A percentile compares a stretch with the other conserved stretches of the same genome.
phyloP scores from a whole-genome alignment of 2,329 filamentous ascomycete genomes.

The Ascochyta lentis region DNA sequence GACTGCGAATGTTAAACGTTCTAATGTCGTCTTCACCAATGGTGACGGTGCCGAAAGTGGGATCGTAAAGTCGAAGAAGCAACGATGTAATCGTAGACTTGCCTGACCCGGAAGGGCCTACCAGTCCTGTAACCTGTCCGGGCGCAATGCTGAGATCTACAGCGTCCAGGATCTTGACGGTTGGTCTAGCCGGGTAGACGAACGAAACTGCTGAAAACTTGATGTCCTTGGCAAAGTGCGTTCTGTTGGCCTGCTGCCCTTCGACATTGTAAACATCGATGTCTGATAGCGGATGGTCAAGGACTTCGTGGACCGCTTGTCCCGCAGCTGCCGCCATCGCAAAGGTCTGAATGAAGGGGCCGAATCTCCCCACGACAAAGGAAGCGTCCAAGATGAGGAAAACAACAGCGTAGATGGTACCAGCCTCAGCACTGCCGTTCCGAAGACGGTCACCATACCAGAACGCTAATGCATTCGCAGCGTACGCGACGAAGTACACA shows the following conservation, averaged over 20 bases:
- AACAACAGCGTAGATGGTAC: slow-evolving; percentile 68
- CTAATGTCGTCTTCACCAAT: slow-evolving; percentile 39
- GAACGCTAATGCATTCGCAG: slow-evolving; percentile 56
- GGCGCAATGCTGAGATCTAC: slow-evolving; percentile 47
- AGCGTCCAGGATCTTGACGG: slow-evolving; percentile 49
- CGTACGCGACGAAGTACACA: slow-evolving; percentile 55
- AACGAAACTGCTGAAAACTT: slow-evolving; percentile 50
- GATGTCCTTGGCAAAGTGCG: slow-evolving; percentile 41
- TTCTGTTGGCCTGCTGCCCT: slow-evolving; percentile 25
- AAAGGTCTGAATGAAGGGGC: slow-evolving; percentile 66
- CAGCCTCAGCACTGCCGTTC: slow-evolving; percentile 47
- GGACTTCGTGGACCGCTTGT: slow-evolving; percentile 53
- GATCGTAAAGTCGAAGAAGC: slow-evolving; percentile 51
- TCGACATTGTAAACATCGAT: slow-evolving; percentile 50
- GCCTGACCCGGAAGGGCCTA: slow-evolving; percentile 54
- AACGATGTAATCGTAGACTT: slow-evolving; percentile 55
- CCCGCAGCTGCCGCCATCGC: slow-evolving; percentile 61
- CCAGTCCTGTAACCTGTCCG: slow-evolving; percentile 54
- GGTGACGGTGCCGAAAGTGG: slow-evolving; percentile 34
- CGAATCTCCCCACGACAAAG: slow-evolving; percentile 68
- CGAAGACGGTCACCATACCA: slow-evolving; percentile 50
- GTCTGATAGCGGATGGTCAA: slow-evolving; percentile 50
- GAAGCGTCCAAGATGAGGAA: slow-evolving; percentile 70
- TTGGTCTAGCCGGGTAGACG: slow-evolving; percentile 54
- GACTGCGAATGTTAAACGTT: slow-evolving; percentile 38